Conservation (phyloP, 352 stramenopile species). For the Phytophthora sp. region DNA sequence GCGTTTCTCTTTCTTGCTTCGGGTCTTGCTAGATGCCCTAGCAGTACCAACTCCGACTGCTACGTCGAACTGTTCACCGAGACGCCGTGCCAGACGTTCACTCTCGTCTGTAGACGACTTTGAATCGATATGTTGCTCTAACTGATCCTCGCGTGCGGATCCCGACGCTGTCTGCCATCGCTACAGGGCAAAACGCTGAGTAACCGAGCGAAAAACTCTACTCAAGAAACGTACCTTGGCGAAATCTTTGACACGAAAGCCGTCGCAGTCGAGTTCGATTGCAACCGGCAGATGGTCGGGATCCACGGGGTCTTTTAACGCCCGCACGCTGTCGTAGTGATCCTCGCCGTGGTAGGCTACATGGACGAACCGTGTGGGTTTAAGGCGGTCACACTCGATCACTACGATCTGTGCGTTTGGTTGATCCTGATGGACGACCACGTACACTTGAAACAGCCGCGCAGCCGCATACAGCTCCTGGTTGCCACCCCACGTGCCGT, state of each 20-base stretch:
- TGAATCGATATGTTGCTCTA: conserved; percentile 15
- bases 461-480: conserved; percentile 81
- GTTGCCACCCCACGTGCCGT: conserved; percentile 86
- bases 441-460: conserved; percentile 73
- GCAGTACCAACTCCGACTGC: conserved; percentile 12
- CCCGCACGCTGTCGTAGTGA: conserved; percentile 85
- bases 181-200: conserved; percentile 22
- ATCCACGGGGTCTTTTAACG: conserved; percentile 49
- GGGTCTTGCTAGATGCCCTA: conserved; percentile 7
- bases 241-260: conserved; percentile 63
- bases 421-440: conserved; percentile 79
- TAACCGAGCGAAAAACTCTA: conserved; percentile 23
- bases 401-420: conserved; percentile 53
- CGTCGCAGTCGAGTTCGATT: conserved; percentile 66
- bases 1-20: conserved; percentile 60
- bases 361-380: conserved; percentile 58
- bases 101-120: conserved; percentile 15
- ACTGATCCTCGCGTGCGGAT: conserved; percentile 8
- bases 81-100: conserved; percentile 19
- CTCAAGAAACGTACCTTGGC: conserved; percentile 48
- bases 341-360: conserved; percentile 77
- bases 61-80: conserved; percentile 35
- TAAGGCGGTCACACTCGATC: conserved; percentile 73
- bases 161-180: conserved; percentile 37
- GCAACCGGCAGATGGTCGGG: conserved; percentile 39